phyloP scores from a whole-genome alignment of 371 early-diverging fungal species.

The Rhizopus delemar region DNA sequence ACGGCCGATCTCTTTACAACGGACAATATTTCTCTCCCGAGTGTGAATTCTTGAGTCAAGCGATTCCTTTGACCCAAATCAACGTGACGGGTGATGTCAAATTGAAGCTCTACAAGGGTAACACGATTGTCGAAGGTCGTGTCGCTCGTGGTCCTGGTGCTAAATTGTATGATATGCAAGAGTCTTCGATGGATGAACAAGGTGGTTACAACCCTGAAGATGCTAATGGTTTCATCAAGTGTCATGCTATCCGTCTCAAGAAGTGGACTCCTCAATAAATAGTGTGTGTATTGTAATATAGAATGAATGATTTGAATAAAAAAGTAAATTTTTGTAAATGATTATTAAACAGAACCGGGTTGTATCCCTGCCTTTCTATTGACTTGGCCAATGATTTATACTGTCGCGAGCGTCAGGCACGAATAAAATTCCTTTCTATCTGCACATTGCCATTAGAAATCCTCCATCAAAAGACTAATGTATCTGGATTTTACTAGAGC shows the following conservation, averaged over 20 bases:
- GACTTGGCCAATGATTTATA: too few species aligned
- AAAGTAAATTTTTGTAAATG: too few species aligned
- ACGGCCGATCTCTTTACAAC: constrained; percentile 83
- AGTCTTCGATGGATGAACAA: constrained; percentile 93
- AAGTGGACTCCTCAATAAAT: constrained; percentile 67
- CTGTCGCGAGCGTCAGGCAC: too few species aligned
- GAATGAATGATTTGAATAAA: too few species aligned
- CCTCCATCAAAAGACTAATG: too few species aligned
- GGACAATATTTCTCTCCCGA: constrained; percentile 96
- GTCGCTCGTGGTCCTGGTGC: constrained; percentile 69
- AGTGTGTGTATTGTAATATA: too few species aligned
- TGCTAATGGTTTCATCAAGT: constrained; percentile 96
- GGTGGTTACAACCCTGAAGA: constrained; percentile 92
- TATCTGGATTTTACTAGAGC: too few species aligned
- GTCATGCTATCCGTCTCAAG: constrained; percentile 93
- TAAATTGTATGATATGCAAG: constrained; percentile 92
- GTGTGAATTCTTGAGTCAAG: constrained; percentile 82
- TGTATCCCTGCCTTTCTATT: too few species aligned
- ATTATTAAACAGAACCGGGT: too few species aligned
- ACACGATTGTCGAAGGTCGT: constrained; percentile 87
- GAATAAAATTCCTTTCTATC: too few species aligned
- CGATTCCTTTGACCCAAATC: constrained; percentile 80
- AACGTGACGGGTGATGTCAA: constrained; percentile 89
- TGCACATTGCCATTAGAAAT: too few species aligned
- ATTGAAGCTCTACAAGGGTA: constrained; percentile 96